phyloP scores from a whole-genome alignment of 306 rosid species.

The Mucuna pruriens region DNA sequence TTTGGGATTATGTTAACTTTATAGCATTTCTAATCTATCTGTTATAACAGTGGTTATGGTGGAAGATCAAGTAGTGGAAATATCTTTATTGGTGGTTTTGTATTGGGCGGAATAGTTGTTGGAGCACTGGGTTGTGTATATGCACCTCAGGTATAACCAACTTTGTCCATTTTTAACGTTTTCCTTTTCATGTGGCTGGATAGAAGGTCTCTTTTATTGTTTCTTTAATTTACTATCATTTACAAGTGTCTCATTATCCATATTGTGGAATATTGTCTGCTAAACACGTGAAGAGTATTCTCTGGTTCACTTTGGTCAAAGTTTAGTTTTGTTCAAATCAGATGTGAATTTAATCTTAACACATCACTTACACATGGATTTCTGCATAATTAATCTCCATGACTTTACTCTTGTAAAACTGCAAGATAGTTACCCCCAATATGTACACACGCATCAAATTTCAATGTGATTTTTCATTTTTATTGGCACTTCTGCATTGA shows the following conservation, averaged over 20 bases:
- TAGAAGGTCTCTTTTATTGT: not conserved
- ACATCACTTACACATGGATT: not conserved
- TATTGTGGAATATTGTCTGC: not conserved
- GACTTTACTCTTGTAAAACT: constrained; percentile 5
- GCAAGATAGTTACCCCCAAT: not conserved
- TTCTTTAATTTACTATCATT: not conserved
- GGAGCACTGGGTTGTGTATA: constrained; percentile 68
- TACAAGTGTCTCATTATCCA: not conserved
- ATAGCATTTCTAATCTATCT: constrained; percentile 19
- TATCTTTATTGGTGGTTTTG: constrained; percentile 66
- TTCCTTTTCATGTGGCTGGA: not conserved
- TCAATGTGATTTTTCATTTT: constrained; percentile 22
- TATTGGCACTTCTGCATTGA: not conserved
- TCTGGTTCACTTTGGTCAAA: not conserved
- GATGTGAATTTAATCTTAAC: not conserved
- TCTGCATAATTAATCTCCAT: not conserved
- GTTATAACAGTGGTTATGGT: constrained; percentile 52
- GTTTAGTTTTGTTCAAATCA: constrained; percentile 19
- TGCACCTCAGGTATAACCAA: constrained; percentile 65
- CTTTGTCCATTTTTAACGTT: not conserved
- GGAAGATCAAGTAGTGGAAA: constrained; percentile 52
- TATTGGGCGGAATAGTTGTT: constrained; percentile 66
- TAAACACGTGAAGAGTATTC: not conserved
- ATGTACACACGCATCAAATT: not conserved
- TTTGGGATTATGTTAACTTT: not conserved